Conservation (phyloP, 257 asterid species). For the Solanum chiquidenum region DNA sequence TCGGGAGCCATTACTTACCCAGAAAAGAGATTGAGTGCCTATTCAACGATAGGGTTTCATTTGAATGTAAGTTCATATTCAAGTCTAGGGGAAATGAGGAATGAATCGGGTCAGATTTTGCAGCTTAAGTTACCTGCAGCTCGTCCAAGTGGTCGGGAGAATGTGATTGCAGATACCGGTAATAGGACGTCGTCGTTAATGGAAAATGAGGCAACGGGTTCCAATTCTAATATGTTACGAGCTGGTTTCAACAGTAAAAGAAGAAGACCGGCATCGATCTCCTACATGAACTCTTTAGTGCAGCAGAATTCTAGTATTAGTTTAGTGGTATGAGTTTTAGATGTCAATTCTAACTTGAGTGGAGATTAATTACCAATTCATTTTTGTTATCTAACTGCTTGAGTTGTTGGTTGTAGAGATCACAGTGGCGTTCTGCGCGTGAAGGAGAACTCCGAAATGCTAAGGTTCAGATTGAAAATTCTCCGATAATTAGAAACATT, state of each 20-base stretch:
- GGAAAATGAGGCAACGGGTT: not conserved
- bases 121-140: not conserved
- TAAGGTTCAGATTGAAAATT: constrained; percentile 30
- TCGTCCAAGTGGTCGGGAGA: not conserved
- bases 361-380: not conserved
- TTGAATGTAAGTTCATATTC: not conserved
- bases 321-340: constrained; percentile 22
- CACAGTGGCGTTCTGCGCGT: constrained; percentile 22
- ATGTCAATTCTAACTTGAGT: not conserved
- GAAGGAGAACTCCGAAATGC: constrained; percentile 40
- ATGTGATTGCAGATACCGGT: not conserved
- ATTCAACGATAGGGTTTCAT: not conserved
- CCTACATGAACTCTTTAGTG: constrained; percentile 33
- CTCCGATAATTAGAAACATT: constrained; percentile 26
- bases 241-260: constrained; percentile 17
- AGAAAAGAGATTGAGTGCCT: not conserved
- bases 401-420: constrained; percentile 22
- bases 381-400: not conserved
- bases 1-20: not conserved
- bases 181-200: not conserved
- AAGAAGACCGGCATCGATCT: constrained; percentile 23
- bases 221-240: not conserved
- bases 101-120: not conserved
- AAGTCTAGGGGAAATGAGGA: not conserved
- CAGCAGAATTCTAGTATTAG: constrained; percentile 12